A percentile compares a stretch with the other conserved stretches of the same genome.
These are phyloP conservation scores for Protoeuglena noctilucae DNA, from an alignment of 139 green algal species.

Conservation along the genomic window DNA sequence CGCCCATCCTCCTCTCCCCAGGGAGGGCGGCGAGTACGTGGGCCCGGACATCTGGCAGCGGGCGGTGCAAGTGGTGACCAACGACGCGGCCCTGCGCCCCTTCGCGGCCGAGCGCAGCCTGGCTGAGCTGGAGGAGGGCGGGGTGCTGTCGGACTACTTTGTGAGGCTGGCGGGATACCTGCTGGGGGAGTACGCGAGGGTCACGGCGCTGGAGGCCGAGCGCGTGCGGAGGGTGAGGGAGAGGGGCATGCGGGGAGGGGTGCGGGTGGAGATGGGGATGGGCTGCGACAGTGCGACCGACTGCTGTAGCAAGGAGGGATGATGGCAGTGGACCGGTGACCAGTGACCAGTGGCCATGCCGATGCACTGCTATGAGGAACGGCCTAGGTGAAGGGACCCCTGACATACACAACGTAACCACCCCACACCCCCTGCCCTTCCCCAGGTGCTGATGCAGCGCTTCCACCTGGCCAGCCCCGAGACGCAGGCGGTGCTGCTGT, in stretches of 20 bases:
- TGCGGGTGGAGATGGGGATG: too few species aligned
- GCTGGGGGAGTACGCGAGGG: conserved; percentile 62
- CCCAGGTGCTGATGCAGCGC: conserved; percentile 51
- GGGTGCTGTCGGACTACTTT: conserved; percentile 42
- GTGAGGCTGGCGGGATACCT: conserved; percentile 62
- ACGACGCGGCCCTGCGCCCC: conserved; percentile 67
- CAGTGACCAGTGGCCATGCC: neutral
- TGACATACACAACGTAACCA: conserved; percentile 12
- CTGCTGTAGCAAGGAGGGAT: too few species aligned
- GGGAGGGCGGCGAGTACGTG: conserved; percentile 79
- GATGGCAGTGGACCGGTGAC: too few species aligned
- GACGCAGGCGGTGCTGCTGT: conserved; percentile 70
- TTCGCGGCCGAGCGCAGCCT: conserved; percentile 39
- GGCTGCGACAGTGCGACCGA: too few species aligned
- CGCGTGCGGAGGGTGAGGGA: neutral
- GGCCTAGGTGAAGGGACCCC: neutral
- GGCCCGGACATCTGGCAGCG: conserved; percentile 89
- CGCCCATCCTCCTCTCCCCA: too few species aligned
- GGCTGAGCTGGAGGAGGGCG: conserved; percentile 16
- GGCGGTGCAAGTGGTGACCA: conserved; percentile 89
- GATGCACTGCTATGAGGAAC: neutral
- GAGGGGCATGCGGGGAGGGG: too few species aligned
- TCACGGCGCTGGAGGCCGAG: conserved; percentile 20
- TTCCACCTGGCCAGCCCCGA: conserved; percentile 36
- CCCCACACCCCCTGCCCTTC: conserved; percentile 41